phyloP scores from a whole-genome alignment of 83 land plant genomes.

The Picea abies region DNA sequence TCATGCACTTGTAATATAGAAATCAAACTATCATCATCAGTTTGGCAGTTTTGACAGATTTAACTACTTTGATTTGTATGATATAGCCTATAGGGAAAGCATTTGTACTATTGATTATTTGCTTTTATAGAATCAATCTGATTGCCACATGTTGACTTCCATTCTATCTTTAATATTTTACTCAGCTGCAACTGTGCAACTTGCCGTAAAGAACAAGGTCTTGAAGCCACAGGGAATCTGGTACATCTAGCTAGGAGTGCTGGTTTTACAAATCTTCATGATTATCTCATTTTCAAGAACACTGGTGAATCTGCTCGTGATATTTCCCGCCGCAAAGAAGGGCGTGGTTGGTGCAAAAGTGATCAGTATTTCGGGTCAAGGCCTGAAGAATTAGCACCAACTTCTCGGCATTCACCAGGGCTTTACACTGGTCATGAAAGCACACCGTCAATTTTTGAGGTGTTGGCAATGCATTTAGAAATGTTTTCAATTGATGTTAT shows the following conservation, averaged over 20 bases:
- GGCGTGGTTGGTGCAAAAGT: constrained; percentile 31
- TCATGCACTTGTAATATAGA: too few species aligned
- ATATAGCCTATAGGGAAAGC: too few species aligned
- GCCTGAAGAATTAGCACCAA: neutral
- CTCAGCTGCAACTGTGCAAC: too few species aligned
- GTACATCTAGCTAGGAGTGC: constrained; percentile 22
- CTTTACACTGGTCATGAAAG: neutral
- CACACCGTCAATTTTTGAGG: neutral
- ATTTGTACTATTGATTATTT: too few species aligned
- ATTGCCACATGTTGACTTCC: too few species aligned
- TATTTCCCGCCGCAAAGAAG: constrained; percentile 29
- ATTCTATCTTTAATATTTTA: too few species aligned
- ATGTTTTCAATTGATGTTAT: neutral
- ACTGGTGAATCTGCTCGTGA: constrained; percentile 32
- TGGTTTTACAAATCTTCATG: constrained; percentile 45
- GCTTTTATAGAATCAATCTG: too few species aligned
- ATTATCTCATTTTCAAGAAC: constrained; percentile 31
- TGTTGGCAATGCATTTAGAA: neutral
- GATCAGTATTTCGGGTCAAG: neutral
- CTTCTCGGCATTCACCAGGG: neutral
- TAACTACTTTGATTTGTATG: too few species aligned
- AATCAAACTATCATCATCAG: too few species aligned
- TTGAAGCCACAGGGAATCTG: constrained; percentile 25
- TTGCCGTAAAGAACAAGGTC: too few species aligned
- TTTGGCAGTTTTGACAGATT: too few species aligned